Evolutionary conservation across 1,139 yeast genomes (phyloP).

Genomic region (Pichia terricola): DNA sequence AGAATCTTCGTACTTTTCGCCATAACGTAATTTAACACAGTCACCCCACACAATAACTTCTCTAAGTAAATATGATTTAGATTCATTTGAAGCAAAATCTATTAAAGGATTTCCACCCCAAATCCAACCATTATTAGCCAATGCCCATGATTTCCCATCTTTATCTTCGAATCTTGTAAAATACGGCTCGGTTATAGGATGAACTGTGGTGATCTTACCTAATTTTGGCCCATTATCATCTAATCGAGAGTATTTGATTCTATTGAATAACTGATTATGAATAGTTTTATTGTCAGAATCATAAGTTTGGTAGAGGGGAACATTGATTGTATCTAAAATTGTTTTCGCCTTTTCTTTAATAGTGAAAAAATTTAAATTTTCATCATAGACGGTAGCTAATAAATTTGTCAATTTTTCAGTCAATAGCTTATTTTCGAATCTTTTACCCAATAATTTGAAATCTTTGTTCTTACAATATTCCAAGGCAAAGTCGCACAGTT

Average conservation of each 20-base stretch:
- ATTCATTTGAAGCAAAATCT: conserved; percentile 76
- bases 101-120: conserved; percentile 95
- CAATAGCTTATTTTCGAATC: conserved; percentile 49
- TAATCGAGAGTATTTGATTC: conserved; percentile 67
- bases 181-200: conserved; percentile 76
- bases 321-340: conserved; percentile 69
- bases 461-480: conserved; percentile 31
- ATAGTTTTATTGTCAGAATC: conserved; percentile 64
- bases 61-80: conserved; percentile 78
- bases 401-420: conserved; percentile 39
- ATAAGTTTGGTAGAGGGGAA: conserved; percentile 61
- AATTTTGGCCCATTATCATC: conserved; percentile 73
- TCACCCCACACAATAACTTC: conserved; percentile 98
- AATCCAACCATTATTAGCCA: conserved; percentile 97
- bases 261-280: conserved; percentile 57
- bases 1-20: conserved; percentile 65
- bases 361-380: conserved; percentile 23
- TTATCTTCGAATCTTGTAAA: conserved; percentile 59
- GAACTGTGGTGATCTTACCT: conserved; percentile 48
- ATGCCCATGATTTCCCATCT: conserved; percentile 52
- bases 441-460: conserved; percentile 33
- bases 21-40: conserved; percentile 88
- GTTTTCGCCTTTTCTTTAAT: conserved; percentile 33
- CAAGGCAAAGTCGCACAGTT: conserved; percentile 33
- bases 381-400: conserved; percentile 29